Base-by-base conservation (phyloP, 768 basidiomycete species). In the Xanthoconium stramineum region DNA sequence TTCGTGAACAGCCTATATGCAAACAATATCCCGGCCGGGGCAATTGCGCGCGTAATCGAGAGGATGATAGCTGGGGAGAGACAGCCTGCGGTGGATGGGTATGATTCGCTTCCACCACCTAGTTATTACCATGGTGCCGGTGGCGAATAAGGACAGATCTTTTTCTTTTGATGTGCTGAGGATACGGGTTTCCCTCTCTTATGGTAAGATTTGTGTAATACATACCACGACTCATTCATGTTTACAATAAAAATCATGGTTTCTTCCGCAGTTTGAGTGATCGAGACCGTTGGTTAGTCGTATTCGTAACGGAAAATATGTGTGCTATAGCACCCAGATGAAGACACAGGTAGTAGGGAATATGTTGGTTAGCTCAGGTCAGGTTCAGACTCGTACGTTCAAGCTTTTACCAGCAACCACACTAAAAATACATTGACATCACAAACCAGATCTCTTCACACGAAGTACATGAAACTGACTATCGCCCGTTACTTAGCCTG, bases 191-290 rank as follows among this genome's bases (percentile, higher is more conserved):
- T 12, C 24, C 17, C 20, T 39, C 6, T n/a, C 33, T 20, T 33
- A 43, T 24, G 13, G 20, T 35, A 28, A 14, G 20, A n/a, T 43
- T 3, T 42, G 12, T 50, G 37, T 49, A 29, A 49, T 38, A 29
- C 12, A 49, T 38, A 29, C 12, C n/a, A 13, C 37, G 33, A 35
- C 12, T 38, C 13, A 13, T 38, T 38, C 37, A 17, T 6, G 37
- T 38, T 38, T 15, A 17, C 12, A 13, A 38, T 24, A 24, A 24
- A 24, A 24, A 24, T 24, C 24, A 24, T 24, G 24, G 24, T 24
- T 62, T 89, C 86, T 33, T 87, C 83, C 8, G 62, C 62, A 6
- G 85, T 86, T 47, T 80, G 73, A 29, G 85, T 86, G 37, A 86
- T 69, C 2, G 82, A 71, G 48, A 14, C 40, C 48, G n/a, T 58